Conservation (phyloP, 805 yeast species). For the Kluyveromyces wickerhamii region DNA sequence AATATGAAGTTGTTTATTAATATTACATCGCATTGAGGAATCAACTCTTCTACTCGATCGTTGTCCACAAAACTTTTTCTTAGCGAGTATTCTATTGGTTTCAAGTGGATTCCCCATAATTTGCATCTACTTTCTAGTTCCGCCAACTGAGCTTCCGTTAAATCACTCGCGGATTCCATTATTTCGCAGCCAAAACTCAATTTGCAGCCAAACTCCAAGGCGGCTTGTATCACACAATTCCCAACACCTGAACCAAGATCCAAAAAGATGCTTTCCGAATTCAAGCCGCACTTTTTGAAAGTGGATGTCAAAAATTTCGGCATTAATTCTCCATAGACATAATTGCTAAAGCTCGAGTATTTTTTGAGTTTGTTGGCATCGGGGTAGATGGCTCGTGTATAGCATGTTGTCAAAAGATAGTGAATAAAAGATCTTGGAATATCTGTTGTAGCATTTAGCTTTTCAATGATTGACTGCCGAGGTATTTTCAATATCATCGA, state of each 20-base stretch:
- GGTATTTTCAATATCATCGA: slow-evolving; percentile 32
- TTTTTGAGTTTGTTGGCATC: slow-evolving; percentile 52
- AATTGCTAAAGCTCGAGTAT: slow-evolving; percentile 82
- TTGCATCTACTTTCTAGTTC: slow-evolving; percentile 53
- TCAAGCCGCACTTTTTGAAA: slow-evolving; percentile 49
- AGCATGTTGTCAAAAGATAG: slow-evolving; percentile 64
- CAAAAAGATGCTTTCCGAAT: slow-evolving; percentile 52
- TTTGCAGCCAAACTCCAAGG: slow-evolving; percentile 73
- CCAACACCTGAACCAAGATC: slow-evolving; percentile 96
- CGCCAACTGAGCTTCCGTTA: slow-evolving; percentile 51
- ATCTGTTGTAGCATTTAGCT: slow-evolving; percentile 25
- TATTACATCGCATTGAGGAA: slow-evolving; percentile 60
- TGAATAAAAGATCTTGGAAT: slow-evolving; percentile 44
- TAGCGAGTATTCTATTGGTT: slow-evolving; percentile 49
- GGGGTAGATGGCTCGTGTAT: slow-evolving; percentile 74
- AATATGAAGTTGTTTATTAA: slow-evolving; percentile 80
- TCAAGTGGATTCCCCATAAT: slow-evolving; percentile 56
- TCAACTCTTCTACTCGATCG: slow-evolving; percentile 42
- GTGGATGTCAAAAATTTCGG: slow-evolving; percentile 69
- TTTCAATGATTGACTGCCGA: slow-evolving; percentile 24
- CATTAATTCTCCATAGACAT: slow-evolving; percentile 83
- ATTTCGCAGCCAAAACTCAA: slow-evolving; percentile 82
- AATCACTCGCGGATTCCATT: slow-evolving; percentile 70
- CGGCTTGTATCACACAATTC: slow-evolving; percentile 82
- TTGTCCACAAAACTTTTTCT: slow-evolving; percentile 67